Conservation (phyloP, 1,139 yeast species). For the Saccharomyces hybrid region DNA sequence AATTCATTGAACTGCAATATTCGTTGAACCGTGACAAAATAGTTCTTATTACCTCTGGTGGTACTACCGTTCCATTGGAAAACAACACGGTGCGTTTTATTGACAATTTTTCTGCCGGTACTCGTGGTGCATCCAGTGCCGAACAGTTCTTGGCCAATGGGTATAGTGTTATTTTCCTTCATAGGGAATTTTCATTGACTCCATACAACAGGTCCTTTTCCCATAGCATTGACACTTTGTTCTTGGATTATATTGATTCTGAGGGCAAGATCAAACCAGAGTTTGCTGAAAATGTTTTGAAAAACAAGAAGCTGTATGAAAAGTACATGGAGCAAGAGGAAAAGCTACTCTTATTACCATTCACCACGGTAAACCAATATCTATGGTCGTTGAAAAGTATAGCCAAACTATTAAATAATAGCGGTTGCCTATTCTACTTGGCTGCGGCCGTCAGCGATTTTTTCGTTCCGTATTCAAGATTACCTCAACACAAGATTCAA, state of each 20-base stretch:
- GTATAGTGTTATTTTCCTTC: constrained; percentile 86
- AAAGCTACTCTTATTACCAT: constrained; percentile 61
- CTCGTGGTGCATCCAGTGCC: constrained; percentile 94
- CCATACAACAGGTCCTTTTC: constrained; percentile 89
- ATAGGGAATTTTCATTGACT: constrained; percentile 81
- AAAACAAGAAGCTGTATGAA: constrained; percentile 59
- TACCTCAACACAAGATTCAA: constrained; percentile 93
- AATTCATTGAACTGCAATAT: constrained; percentile 51
- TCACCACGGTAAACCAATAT: constrained; percentile 95
- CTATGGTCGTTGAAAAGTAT: constrained; percentile 69
- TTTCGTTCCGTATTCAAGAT: constrained; percentile 74
- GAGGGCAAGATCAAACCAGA: constrained; percentile 49
- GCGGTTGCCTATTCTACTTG: constrained; percentile 68
- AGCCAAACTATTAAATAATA: constrained; percentile 50
- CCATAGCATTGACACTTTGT: constrained; percentile 68
- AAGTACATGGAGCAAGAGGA: constrained; percentile 38
- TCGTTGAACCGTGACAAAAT: constrained; percentile 42
- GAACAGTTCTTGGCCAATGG: constrained; percentile 81
- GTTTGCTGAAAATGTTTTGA: constrained; percentile 55
- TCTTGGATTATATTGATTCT: constrained; percentile 70
- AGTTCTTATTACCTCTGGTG: constrained; percentile 91
- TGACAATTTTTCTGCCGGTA: constrained; percentile 95
- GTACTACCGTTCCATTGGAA: constrained; percentile 95
- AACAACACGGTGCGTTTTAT: constrained; percentile 93
- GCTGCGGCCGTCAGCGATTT: constrained; percentile 99